Base-by-base conservation (phyloP, 805 yeast genomes). In the Schwanniomyces occidentalis region DNA sequence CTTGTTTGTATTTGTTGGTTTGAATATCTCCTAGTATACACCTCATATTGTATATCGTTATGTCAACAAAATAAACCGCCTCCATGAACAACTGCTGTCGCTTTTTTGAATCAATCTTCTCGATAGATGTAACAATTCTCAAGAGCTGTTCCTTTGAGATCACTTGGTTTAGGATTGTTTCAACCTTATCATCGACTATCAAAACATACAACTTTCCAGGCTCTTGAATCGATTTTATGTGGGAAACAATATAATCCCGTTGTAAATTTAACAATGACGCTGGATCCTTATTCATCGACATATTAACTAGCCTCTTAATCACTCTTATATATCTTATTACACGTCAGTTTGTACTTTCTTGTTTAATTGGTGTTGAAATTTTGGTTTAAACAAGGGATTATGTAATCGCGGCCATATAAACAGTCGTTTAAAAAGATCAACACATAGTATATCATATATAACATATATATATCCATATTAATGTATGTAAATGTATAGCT, bases 1-100 rank as follows among this genome's bases (percentile, higher is more conserved):
- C 90, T 26, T 71, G 74, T 36, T 78, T 78, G 61, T 90, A 93
- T 37, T 95, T 73, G n/a, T 75, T 66, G 1, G 91, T 84, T 14
- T 69, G 65, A 7, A 76, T 73, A 58, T 93, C 99, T 0, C 90
- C 80, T 30, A 78, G 59, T 14, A 93, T 70, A 59, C 98, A 90
- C 38, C 81, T 82, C 38, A 88, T 62, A 24, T 82, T 76, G 61
- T 76, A 87, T 22, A 64, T 60, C 4, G 79, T 61, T 1, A 95
- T 89, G 32, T 84, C 85, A 12, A 88, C 59, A 17, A 93, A 63
- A 58, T 93, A 93, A 7, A 93, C 65, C 5, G 89, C 97, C 45
- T 84, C 91, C 28, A 86, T 70, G 13, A 80, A 78, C 2, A 75
- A 59, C 55, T 80, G 82, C 12, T 79, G 72, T 27, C 75, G 74